phyloP scores from a whole-genome alignment of 331 rosid species.

The Spiraea crenata region DNA sequence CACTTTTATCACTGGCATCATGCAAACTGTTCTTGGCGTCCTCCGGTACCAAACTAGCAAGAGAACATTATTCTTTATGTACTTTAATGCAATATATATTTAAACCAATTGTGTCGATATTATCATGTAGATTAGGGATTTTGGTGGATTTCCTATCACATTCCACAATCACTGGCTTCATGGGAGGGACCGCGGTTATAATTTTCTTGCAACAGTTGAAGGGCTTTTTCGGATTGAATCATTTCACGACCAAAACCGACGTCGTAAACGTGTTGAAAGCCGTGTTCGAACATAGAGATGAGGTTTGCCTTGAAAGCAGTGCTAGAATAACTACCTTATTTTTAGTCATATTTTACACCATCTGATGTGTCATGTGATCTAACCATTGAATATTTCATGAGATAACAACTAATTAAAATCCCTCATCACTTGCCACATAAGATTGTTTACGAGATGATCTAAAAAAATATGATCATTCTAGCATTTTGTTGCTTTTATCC shows the following conservation, averaged over 20 bases:
- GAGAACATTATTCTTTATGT: not conserved
- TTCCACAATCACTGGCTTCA: constrained; percentile 82
- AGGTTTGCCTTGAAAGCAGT: too few relatives aligned
- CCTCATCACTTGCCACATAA: too few relatives aligned
- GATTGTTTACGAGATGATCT: too few relatives aligned
- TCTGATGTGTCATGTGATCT: too few relatives aligned
- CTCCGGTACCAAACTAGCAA: constrained; percentile 44
- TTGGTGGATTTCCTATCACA: constrained; percentile 90
- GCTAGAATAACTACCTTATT: too few relatives aligned
- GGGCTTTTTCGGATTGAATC: constrained; percentile 65
- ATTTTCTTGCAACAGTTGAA: constrained; percentile 67
- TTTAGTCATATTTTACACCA: too few relatives aligned
- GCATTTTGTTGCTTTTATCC: not conserved
- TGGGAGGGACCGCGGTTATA: constrained; percentile 79
- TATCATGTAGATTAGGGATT: constrained; percentile 59
- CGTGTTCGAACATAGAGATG: constrained; percentile 33
- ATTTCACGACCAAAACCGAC: constrained; percentile 61
- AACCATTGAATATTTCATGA: too few relatives aligned
- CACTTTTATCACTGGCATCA: constrained; percentile 60
- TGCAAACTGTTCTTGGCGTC: constrained; percentile 58
- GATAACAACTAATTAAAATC: too few relatives aligned
- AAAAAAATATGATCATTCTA: too few relatives aligned
- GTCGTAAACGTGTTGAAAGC: constrained; percentile 38
- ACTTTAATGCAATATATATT: not conserved
- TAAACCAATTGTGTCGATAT: not conserved